Percentiles rank a stretch among this genome's conserved stretches.
Evolutionary conservation across 2,329 filamentous ascomycete species (phyloP).

Genomic region (Emergomyces africanus): DNA sequence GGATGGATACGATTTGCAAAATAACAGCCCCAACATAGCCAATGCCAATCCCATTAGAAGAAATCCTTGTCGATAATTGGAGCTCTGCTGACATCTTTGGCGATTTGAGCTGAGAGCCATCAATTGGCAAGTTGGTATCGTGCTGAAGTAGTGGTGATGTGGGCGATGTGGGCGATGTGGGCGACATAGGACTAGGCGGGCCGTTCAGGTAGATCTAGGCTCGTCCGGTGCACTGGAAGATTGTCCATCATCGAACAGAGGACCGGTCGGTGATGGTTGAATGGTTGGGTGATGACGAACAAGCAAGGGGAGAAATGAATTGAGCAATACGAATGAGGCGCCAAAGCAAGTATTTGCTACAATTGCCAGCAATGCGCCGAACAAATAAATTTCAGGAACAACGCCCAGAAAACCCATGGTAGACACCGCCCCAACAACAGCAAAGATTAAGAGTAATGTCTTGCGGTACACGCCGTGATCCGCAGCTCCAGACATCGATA

Average conservation of each 20-base stretch:
- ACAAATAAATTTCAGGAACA: constrained; percentile 58
- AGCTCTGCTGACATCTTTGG: constrained; percentile 48
- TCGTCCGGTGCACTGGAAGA: not conserved
- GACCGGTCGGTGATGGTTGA: constrained; percentile 17
- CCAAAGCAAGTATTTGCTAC: constrained; percentile 90
- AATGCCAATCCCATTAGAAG: constrained; percentile 82
- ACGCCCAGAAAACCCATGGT: constrained; percentile 86
- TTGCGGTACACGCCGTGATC: constrained; percentile 92
- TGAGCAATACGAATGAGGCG: constrained; percentile 86
- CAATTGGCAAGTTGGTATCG: constrained; percentile 18
- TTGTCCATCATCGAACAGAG: not conserved
- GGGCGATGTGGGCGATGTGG: not conserved
- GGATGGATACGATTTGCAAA: constrained; percentile 68
- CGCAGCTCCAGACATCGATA: constrained; percentile 91
- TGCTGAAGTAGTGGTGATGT: not conserved
- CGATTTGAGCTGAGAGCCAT: not conserved
- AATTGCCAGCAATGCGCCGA: constrained; percentile 75
- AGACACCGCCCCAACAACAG: constrained; percentile 62
- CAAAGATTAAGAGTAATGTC: constrained; percentile 73
- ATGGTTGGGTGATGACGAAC: constrained; percentile 67
- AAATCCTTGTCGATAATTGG: constrained; percentile 76
- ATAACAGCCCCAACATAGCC: constrained; percentile 81
- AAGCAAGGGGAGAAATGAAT: constrained; percentile 84
- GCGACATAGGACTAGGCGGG: not conserved
- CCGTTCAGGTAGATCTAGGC: not conserved